Conservation (phyloP, 1,284 basidiomycete species). For the Boletellus deceptivus region DNA sequence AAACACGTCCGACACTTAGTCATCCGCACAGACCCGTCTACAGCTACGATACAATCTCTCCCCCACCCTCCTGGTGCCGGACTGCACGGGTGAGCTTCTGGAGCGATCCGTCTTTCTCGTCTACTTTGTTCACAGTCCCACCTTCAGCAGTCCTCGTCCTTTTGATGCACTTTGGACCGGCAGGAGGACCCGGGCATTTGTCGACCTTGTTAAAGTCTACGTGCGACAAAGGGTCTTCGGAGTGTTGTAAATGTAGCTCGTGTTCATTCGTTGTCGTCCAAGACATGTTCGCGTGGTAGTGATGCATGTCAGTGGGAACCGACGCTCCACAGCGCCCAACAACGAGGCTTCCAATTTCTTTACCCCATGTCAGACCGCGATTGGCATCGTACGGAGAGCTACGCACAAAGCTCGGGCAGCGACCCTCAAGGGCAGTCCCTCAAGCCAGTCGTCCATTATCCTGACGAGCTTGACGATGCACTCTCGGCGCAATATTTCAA, state of each 20-base stretch:
- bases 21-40: conserved; percentile 5
- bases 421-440: conserved; percentile 10
- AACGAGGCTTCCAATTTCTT: background rate
- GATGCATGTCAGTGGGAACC: too few species aligned
- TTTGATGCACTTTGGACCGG: conserved; percentile 33
- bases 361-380: conserved; percentile 18
- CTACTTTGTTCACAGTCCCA: conserved; percentile 30
- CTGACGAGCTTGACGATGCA: conserved; percentile 36
- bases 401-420: conserved; percentile 15
- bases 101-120: conserved; percentile 36
- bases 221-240: too few species aligned
- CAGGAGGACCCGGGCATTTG: background rate
- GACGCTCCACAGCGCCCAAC: background rate
- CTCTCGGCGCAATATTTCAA: conserved; percentile 25
- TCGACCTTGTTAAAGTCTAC: too few species aligned
- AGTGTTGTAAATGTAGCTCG: too few species aligned
- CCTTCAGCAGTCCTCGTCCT: conserved; percentile 14
- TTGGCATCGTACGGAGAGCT: conserved; percentile 5
- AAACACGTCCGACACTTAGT: conserved; percentile 27
- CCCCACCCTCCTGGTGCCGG: too few species aligned
- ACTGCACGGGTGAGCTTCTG: background rate
- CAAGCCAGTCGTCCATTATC: conserved; percentile 53
- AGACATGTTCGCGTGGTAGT: too few species aligned
- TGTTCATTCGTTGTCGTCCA: too few species aligned
- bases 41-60: too few species aligned